Conservation (phyloP, 345 rosid species). For the Leavenworthia alabamica region DNA sequence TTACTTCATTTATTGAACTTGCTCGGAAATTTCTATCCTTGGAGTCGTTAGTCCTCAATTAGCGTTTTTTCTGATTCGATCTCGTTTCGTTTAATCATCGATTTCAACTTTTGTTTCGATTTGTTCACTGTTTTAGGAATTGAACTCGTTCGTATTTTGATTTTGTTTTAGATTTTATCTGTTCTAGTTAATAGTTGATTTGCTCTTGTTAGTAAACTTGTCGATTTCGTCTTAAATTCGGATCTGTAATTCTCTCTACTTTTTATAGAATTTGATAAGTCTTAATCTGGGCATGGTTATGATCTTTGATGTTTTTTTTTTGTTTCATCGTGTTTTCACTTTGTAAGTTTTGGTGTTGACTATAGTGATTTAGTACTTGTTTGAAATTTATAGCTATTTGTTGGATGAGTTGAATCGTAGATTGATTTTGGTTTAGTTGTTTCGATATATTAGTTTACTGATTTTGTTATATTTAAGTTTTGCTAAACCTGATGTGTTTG, state of each 20-base stretch:
- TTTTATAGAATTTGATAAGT: background rate
- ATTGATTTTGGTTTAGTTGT: background rate
- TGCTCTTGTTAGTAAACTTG: background rate
- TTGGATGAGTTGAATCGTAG: background rate
- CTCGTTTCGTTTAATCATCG: conserved; percentile 15
- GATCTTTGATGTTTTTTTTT: background rate
- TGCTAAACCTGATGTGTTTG: background rate
- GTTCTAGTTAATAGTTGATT: background rate
- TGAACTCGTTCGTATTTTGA: conserved; percentile 6
- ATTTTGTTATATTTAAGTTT: background rate
- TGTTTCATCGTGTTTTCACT: background rate
- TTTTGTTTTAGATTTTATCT: background rate
- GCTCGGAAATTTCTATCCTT: conserved; percentile 3
- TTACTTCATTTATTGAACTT: background rate
- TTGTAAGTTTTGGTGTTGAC: background rate
- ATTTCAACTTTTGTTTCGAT: background rate
- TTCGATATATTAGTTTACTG: background rate
- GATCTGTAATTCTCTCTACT: conserved; percentile 13
- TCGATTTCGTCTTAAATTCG: conserved; percentile 2
- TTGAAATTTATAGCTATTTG: background rate
- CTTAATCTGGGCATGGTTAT: background rate
- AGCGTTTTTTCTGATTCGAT: background rate
- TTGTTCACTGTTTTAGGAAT: background rate
- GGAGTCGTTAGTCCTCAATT: background rate
- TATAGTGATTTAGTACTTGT: background rate